Conservation (phyloP, 2,329 filamentous ascomycete genomes). For the Colletotrichum siamense region DNA sequence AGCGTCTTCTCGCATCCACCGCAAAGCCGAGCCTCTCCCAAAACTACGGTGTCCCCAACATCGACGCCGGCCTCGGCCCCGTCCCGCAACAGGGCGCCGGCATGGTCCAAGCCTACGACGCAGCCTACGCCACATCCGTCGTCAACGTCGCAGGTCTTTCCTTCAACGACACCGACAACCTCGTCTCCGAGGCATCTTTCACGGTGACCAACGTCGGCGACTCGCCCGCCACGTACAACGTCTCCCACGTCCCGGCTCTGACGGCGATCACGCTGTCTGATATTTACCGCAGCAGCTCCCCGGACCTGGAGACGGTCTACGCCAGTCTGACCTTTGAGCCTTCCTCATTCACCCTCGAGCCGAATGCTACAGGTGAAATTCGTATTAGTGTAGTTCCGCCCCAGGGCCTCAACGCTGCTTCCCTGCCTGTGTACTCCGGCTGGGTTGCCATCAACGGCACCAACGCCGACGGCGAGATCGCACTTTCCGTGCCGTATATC, state of each 20-base stretch:
- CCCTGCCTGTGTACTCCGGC: slow-evolving; percentile 48
- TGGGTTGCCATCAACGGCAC: slow-evolving; percentile 45
- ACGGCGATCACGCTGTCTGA: slow-evolving; percentile 34
- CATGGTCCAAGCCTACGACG: slow-evolving; percentile 64
- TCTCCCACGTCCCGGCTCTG: slow-evolving; percentile 54
- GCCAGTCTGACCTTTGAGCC: slow-evolving; percentile 24
- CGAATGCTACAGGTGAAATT: slow-evolving; percentile 46
- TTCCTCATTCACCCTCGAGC: background rate
- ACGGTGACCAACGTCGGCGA: slow-evolving; percentile 59
- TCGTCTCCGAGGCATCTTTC: slow-evolving; percentile 54
- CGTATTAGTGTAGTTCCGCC: slow-evolving; percentile 50
- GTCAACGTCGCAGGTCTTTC: slow-evolving; percentile 61
- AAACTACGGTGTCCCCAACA: background rate
- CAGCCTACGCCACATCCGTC: slow-evolving; percentile 57
- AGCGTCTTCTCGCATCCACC: slow-evolving; percentile 55
- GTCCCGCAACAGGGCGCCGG: slow-evolving; percentile 67
- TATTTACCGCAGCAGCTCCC: slow-evolving; percentile 53
- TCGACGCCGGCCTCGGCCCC: slow-evolving; percentile 40
- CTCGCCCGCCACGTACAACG: slow-evolving; percentile 52
- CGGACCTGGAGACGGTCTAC: slow-evolving; percentile 31
- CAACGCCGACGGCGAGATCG: slow-evolving; percentile 31
- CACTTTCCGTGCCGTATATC: slow-evolving; percentile 10
- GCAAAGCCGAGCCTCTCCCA: slow-evolving; percentile 46
- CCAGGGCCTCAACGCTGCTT: slow-evolving; percentile 29
- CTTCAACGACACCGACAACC: slow-evolving; percentile 69